Conservation (phyloP, 108 stramenopile species). For the Skeletonema costatum region DNA sequence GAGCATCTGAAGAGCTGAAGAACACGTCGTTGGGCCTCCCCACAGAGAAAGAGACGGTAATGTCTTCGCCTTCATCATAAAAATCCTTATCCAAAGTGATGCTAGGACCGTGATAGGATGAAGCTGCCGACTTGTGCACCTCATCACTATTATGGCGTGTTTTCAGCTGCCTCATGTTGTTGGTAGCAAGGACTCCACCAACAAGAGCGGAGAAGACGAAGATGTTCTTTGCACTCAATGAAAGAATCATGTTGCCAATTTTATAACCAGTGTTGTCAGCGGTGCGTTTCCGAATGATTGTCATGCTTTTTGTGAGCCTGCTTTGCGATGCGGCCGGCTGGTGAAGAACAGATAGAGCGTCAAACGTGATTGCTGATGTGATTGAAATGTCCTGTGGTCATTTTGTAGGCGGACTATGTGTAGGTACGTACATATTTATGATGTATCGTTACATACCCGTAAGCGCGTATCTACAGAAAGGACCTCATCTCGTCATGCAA, state of each 20-base stretch:
- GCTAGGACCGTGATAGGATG: neutral
- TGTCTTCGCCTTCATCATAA: conserved; percentile 4
- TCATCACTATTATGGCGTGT: neutral
- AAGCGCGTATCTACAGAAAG: too few relatives aligned
- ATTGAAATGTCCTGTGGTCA: too few relatives aligned
- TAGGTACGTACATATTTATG: too few relatives aligned
- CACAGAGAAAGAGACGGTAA: conserved; percentile 11
- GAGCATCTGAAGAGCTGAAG: conserved; percentile 6
- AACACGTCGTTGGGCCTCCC: neutral
- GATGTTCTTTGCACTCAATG: neutral
- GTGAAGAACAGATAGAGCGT: too few relatives aligned
- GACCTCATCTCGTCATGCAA: too few relatives aligned
- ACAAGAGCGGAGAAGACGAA: neutral
- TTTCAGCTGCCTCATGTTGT: neutral
- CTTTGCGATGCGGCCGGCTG: too few relatives aligned
- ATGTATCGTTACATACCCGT: too few relatives aligned
- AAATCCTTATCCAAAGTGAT: neutral
- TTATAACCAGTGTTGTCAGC: neutral
- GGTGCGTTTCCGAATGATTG: neutral
- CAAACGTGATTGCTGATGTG: too few relatives aligned
- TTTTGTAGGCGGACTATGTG: too few relatives aligned
- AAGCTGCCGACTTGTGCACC: neutral
- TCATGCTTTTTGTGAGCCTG: neutral
- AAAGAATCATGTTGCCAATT: neutral
- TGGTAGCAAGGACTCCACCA: neutral